Conservation (phyloP, 2,329 filamentous ascomycete genomes). For the Phyllosticta citribraziliensis region DNA sequence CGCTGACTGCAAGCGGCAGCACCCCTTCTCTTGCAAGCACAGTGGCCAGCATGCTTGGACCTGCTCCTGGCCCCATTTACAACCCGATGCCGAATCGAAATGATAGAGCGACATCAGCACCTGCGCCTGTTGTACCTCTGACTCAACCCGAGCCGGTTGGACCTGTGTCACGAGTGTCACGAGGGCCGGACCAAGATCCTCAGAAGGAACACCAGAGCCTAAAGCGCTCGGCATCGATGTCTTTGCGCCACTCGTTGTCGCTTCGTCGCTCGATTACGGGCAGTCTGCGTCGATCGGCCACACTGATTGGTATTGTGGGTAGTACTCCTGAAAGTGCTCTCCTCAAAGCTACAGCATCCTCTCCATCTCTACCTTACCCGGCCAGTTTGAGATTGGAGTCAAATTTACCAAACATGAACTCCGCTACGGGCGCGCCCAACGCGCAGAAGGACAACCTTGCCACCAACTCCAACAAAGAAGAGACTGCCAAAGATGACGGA, state of each 20-base stretch:
- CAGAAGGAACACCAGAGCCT: neutral
- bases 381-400: no score
- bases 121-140: neutral
- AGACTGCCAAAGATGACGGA: no score
- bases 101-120: neutral
- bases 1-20: neutral
- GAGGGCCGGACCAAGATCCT: neutral
- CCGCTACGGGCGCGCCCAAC: no score
- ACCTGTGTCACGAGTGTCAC: neutral
- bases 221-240: neutral
- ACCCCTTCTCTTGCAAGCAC: neutral
- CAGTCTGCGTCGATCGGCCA: neutral
- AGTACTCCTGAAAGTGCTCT: neutral
- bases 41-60: neutral
- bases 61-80: neutral
- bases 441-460: no score
- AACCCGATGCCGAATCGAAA: neutral
- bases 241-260: neutral
- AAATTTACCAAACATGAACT: no score
- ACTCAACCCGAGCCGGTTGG: neutral
- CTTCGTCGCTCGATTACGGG: neutral
- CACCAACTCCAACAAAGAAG: no score
- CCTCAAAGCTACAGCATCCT: neutral
- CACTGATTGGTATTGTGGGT: neutral
- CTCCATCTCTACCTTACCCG: neutral